These are phyloP conservation scores for Pascua guehoae DNA, from an alignment of 1,284 basidiomycete species.

Conservation along the genomic window DNA sequence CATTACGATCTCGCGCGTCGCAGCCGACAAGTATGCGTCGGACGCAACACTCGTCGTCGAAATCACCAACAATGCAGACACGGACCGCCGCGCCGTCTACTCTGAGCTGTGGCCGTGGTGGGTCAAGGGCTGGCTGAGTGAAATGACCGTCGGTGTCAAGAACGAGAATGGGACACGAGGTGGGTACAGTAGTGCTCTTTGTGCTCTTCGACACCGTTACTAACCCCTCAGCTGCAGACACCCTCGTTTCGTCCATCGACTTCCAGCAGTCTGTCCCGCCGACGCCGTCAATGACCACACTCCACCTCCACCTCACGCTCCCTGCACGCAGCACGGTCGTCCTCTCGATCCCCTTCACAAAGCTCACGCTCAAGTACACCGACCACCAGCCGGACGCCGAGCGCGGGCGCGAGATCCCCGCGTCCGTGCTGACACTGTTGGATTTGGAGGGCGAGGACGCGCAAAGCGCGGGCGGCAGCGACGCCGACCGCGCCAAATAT, in stretches of 20 bases:
- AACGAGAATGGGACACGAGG: conserved; percentile 18
- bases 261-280: conserved; percentile 67
- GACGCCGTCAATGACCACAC: conserved; percentile 62
- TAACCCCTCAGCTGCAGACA: conserved; percentile 49
- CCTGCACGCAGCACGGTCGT: conserved; percentile 64
- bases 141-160: conserved; percentile 56
- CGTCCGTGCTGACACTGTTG: conserved; percentile 61
- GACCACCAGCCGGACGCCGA: conserved; percentile 96
- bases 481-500: background rate
- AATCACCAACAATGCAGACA: conserved; percentile 62
- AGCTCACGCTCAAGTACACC: conserved; percentile 85
- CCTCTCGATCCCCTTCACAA: conserved; percentile 71
- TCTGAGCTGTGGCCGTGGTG: conserved; percentile 93
- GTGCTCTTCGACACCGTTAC: background rate
- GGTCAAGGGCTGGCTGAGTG: conserved; percentile 82
- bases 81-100: conserved; percentile 62
- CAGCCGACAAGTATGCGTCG: conserved; percentile 73
- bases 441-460: conserved; percentile 26
- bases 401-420: conserved; percentile 86
- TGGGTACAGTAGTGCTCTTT: background rate
- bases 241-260: conserved; percentile 60
- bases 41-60: conserved; percentile 67
- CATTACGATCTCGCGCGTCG: conserved; percentile 65
- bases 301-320: conserved; percentile 68
- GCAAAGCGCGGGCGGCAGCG: background rate